phyloP scores from a whole-genome alignment of 2,329 filamentous ascomycete genomes.

The Plenodomus lindquistii region DNA sequence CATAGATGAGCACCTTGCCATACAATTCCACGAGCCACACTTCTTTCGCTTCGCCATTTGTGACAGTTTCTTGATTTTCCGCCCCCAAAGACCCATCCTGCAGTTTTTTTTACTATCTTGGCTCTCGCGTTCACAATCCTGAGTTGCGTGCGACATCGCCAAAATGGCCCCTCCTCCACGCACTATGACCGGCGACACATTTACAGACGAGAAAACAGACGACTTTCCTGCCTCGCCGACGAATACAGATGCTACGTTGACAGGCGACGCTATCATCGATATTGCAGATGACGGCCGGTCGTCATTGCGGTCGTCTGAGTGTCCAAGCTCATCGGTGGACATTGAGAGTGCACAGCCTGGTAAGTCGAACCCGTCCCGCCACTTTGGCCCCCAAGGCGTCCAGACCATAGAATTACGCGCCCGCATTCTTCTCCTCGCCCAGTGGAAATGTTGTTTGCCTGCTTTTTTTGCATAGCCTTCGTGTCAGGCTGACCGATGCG shows the following conservation, averaged over 20 bases:
- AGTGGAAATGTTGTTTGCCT: not conserved
- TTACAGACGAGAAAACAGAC: slow-evolving; percentile 26
- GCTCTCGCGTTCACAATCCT: no score
- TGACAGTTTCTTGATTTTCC: not conserved
- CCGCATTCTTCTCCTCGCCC: not conserved
- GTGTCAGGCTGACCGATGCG: no score
- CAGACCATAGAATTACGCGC: not conserved
- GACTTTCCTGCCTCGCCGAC: slow-evolving; percentile 35
- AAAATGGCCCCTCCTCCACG: slow-evolving; percentile 32
- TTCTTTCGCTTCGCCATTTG: slow-evolving; percentile 10
- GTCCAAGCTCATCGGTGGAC: slow-evolving; percentile 14
- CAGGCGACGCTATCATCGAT: slow-evolving; percentile 38
- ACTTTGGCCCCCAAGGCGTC: slow-evolving; percentile 17
- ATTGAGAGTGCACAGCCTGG: slow-evolving; percentile 37
- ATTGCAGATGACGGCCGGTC: slow-evolving; percentile 28
- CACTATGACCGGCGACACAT: slow-evolving; percentile 38
- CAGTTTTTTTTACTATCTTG: no score
- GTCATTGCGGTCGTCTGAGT: slow-evolving; percentile 9
- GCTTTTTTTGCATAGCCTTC: no score
- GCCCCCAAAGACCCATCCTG: not conserved
- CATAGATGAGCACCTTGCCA: slow-evolving; percentile 30
- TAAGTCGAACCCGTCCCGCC: slow-evolving; percentile 22
- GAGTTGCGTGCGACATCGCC: not conserved
- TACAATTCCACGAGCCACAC: slow-evolving; percentile 31
- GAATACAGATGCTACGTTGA: slow-evolving; percentile 31